Base-by-base conservation (phyloP, 2,329 filamentous ascomycete genomes). In the Monilinia fructicola region DNA sequence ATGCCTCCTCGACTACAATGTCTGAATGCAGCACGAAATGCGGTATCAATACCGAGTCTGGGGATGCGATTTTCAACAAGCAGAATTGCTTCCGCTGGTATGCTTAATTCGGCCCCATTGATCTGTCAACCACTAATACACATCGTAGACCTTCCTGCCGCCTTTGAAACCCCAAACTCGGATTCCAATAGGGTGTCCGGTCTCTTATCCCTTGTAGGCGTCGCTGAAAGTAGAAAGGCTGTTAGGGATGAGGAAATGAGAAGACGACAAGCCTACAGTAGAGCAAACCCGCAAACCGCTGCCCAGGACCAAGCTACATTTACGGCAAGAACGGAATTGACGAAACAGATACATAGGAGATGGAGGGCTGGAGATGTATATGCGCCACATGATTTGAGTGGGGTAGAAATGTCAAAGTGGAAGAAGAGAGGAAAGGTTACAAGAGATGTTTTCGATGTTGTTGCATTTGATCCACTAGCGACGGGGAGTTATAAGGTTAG, bases 301-400 rank as follows among this genome's bases (percentile, higher is more conserved):
- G 65, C 67, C 65, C 66, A 69, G 14, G 31, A 48, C 54, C 40
- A 38, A 67, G 66, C 67, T 63, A 53, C 63, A 31, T 55, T n/a
- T 31, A 14, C 16, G 11, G 21, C 14, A 23, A 61, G 21, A 54
- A n/a, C 38, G 54, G 85, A 87, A 69, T 86, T 87, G 77, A 79
- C 87, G 73, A 81, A 79, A 69, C 87, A 91, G 78, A 84, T 89
- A 78, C 83, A 85, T 46, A 88, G 93, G 58, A 83, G 84, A 52
- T 98, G 90, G 89, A 82, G 83, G 73, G 74, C 81, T 0, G 95
- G 95, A 72, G 93, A 98, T 76, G 84, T 97, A 63, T 98, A 98
- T 79, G 85, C 93, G 68, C 95, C 95, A 44, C 91, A 93, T 76
- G 95, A 99, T 79, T 78, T 99, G 76, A 90, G 87, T 65, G 83